phyloP scores from a whole-genome alignment of 192 early-diverging fungal species.

The Bifiguratus adelaidae region DNA sequence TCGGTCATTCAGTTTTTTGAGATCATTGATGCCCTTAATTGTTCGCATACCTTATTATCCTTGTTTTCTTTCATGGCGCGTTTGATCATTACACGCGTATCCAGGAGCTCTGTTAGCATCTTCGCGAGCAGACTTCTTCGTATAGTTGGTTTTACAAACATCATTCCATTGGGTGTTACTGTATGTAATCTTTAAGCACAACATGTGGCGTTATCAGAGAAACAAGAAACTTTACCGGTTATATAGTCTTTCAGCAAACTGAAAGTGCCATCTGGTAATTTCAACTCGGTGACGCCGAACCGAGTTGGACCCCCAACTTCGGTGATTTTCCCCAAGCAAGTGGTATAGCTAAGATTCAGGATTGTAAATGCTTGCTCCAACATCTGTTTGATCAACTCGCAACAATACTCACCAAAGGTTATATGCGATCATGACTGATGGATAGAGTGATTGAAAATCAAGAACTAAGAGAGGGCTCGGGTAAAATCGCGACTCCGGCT shows the following conservation, averaged over 20 bases:
- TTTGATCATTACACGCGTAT: conserved; percentile 88
- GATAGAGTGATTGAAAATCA: conserved; percentile 93
- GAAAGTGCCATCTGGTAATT: conserved; percentile 51
- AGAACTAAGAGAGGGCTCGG: conserved; percentile 77
- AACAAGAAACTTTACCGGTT: conserved; percentile 25
- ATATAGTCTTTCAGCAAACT: conserved; percentile 56
- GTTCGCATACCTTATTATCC: conserved; percentile 32
- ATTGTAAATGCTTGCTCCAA: no score
- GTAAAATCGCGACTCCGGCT: conserved; percentile 78
- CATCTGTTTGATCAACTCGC: conserved; percentile 1
- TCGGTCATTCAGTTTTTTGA: not conserved
- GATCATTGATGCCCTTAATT: no score
- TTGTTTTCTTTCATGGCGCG: conserved; percentile 67
- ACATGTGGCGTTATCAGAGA: not conserved
- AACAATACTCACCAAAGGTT: conserved; percentile 59
- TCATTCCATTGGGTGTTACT: conserved; percentile 74
- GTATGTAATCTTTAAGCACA: not conserved
- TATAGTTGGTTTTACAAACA: conserved; percentile 79
- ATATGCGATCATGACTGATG: conserved; percentile 94
- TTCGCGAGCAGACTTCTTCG: conserved; percentile 67
- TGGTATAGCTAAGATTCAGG: conserved; percentile 76
- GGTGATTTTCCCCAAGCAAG: conserved; percentile 59
- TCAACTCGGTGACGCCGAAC: conserved; percentile 54
- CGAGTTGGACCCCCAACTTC: conserved; percentile 23
- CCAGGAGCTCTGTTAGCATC: conserved; percentile 81